Base-by-base conservation (phyloP, 2,329 filamentous ascomycete genomes). In the Huntiella moniliformis region DNA sequence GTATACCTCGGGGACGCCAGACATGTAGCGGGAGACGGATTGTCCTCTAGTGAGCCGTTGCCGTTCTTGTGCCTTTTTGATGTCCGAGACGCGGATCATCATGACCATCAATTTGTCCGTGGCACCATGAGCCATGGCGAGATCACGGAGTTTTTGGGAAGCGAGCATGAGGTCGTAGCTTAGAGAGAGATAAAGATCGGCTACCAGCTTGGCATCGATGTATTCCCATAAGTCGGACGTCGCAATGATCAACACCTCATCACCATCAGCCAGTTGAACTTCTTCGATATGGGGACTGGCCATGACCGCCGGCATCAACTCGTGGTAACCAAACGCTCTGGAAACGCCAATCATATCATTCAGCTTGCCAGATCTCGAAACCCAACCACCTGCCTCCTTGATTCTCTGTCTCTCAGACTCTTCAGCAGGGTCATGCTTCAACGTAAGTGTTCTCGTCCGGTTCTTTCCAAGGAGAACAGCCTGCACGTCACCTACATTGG, bases 41-140 rank as follows among this genome's bases (percentile, higher is more conserved):
- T 86, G 77, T 36, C 83, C 84, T 47, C 84, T 73, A 60, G 82
- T 70, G 50, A 73, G 63, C 65, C 63, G 79, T 61, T 79, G 82
- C 52, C 82, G 74, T 58, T 92, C 82, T 48, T 71, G 67, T 51
- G 85, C 76, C 57, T 83, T 82, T 63, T 93, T 88, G 45, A 98
- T 66, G 57, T 96, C 87, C 46, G 82, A 79, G 34, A 98, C 82
- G 46, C 87, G 88, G 46, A 98, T 78, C 67, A 98, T 84, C 88
- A 96, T 96, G 38, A 98, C 85, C 87, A 96, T 96, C 52, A 96
- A 83, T 64, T 98, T 98, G 57, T 80, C 81, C 1, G 79, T 87
- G 10, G 88, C 84, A 45, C 91, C 91, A 59, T 95, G 96, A 1
- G 88, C 85, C 58, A 98, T 94, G 37, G 91, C 91, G 46, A 96